Base-by-base conservation (phyloP, 2,329 filamentous ascomycete species). In the Rachicladosporium sp. region DNA sequence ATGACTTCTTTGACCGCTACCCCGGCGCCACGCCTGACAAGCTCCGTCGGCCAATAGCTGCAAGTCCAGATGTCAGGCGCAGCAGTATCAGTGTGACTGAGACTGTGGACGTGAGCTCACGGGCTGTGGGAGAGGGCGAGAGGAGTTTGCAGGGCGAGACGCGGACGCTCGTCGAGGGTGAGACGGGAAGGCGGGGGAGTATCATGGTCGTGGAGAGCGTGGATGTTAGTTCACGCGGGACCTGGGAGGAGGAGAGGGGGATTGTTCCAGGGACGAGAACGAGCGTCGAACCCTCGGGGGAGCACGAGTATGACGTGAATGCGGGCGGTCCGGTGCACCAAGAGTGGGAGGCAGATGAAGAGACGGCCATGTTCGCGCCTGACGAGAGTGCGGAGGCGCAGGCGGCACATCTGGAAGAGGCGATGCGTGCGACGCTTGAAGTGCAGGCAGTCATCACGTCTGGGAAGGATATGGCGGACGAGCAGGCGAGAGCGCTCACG, bases 1-100 rank as follows among this genome's bases (percentile, higher is more conserved):
- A 58, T 40, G 58, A 62, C 41, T 57, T 60, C 52, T 56, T 59
- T 50, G 53, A 60, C 36, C 52, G 58, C 32, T 57, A 58, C 31
- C 49, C 53, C 6, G 49, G 44, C 13, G 42, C 51, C 9, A 50
- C 50, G 7, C 47, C 50, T 5, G 48, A 53, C 37, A 50, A 49
- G 32, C 31, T 36, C 11, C 38, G 30, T 50, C 27, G 43, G 48
- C 31, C 38, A 43, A 29, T 31, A 37, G 3, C 46, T 50, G 41
- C 43, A 48, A 4, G 40, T 40, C 9, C 4, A 29, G 36, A 10
- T n/a, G 4, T 10, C n/a, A 23, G 33, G 29, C 33, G 33, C 21
- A 7, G 13, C 21, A 23, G 21, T 23, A 11, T 19, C 33, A 7
- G 19, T n/a, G 13, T 10, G 15, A 10, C 13, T n/a, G n/a, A 35